Evolutionary conservation across 371 early-diverging fungal genomes (phyloP).

Genomic region (Nematocida sp.): DNA sequence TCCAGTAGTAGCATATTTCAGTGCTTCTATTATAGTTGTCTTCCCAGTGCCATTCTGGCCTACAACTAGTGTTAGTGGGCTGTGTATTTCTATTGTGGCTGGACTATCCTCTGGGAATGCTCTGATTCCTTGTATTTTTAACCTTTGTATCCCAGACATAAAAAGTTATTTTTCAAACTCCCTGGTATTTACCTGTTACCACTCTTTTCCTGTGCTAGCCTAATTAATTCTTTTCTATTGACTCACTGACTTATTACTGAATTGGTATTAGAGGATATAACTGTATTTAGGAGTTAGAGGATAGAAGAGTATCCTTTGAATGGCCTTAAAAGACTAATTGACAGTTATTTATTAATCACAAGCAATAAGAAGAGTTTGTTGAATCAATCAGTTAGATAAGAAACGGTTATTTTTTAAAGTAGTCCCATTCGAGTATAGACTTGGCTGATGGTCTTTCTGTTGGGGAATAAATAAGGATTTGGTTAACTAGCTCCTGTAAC

Average conservation of each 20-base stretch:
- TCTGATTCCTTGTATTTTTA: constrained; percentile 81
- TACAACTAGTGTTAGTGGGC: constrained; percentile 91
- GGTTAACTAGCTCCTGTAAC: constrained; percentile 76
- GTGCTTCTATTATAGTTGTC: constrained; percentile 93
- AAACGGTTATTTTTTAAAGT: constrained; percentile 75
- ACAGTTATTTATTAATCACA: no score
- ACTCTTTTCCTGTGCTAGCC: no score
- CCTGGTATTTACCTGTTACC: no score
- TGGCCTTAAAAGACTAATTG: no score
- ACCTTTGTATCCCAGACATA: constrained; percentile 65
- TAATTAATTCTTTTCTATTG: no score
- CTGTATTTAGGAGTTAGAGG: no score
- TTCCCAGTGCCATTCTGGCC: constrained; percentile 96
- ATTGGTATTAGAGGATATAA: no score
- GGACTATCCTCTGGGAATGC: constrained; percentile 75
- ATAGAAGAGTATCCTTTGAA: no score
- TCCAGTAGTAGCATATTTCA: constrained; percentile 93
- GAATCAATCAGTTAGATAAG: not conserved
- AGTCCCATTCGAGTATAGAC: constrained; percentile 82
- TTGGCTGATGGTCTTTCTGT: constrained; percentile 76
- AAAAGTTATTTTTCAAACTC: constrained; percentile 36
- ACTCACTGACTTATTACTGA: no score
- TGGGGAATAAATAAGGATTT: constrained; percentile 86
- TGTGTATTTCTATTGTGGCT: constrained; percentile 75
- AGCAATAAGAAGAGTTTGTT: no score